Evolutionary conservation across 768 basidiomycete genomes (phyloP).

Genomic region (Mycena pura): DNA sequence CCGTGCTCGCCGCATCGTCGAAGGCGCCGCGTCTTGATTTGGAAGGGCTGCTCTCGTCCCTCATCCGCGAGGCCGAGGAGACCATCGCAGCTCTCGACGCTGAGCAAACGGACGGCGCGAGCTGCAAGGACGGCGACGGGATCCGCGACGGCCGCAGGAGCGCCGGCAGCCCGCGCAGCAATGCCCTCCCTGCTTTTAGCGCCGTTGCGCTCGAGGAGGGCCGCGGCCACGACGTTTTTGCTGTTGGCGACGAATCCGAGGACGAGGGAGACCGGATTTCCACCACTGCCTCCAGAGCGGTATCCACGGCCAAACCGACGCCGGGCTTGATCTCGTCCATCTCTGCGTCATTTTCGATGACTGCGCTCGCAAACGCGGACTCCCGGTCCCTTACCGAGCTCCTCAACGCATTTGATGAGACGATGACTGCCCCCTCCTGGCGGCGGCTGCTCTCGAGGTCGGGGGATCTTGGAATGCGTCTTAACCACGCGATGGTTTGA

Average conservation of each 20-base stretch:
- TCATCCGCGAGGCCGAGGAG: background rate
- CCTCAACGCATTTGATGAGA: conserved; percentile 1
- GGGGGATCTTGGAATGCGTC: background rate
- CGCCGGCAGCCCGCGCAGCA: background rate
- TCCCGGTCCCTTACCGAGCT: conserved; percentile 17
- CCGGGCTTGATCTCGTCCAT: conserved; percentile 11
- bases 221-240: background rate
- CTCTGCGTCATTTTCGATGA: conserved; percentile 15
- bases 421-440: conserved; percentile 9
- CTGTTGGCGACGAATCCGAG: background rate
- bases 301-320: too few species aligned
- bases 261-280: background rate
- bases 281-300: too few species aligned
- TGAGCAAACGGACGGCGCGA: background rate
- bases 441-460: conserved; percentile 8
- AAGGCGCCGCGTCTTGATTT: background rate
- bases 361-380: conserved; percentile 13
- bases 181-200: background rate
- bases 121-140: background rate
- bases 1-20: background rate
- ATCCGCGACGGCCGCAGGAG: background rate
- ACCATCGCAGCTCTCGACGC: background rate
- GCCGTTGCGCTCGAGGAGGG: conserved; percentile 1
- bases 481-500: conserved; percentile 6
- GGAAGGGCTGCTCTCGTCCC: background rate